A percentile compares a stretch with the other conserved stretches of the same genome.
Conservation (phyloP, 495 filamentous ascomycete genomes). For the Neurospora tetraspora region DNA sequence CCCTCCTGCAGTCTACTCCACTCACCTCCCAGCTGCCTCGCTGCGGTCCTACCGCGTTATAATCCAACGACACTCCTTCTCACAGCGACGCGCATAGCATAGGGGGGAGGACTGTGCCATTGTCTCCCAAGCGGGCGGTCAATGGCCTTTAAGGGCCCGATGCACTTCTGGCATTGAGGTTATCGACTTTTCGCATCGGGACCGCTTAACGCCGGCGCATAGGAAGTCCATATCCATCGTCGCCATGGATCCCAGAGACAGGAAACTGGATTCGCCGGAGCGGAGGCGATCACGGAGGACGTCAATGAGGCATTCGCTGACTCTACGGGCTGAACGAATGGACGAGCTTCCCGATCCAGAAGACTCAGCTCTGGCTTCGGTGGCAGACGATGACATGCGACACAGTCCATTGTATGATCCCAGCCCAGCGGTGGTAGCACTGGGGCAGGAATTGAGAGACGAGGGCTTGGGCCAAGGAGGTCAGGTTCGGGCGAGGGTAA, state of each 20-base stretch:
- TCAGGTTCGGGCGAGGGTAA: not conserved
- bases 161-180: not conserved
- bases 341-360: not conserved
- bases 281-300: conserved; percentile 14
- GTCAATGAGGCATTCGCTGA: conserved; percentile 26
- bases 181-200: not conserved
- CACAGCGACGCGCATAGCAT: not conserved
- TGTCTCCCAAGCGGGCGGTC: conserved; percentile 1
- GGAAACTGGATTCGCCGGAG: conserved; percentile 15
- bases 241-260: conserved; percentile 26
- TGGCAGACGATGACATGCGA: not conserved
- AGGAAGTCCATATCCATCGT: not conserved
- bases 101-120: not conserved
- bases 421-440: not conserved
- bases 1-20: not conserved
- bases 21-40: not conserved
- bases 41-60: not conserved
- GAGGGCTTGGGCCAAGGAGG: not conserved
- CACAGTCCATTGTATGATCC: not conserved
- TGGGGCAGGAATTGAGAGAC: not conserved
- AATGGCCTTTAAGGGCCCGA: not conserved
- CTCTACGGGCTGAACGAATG: not conserved
- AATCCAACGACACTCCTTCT: not conserved
- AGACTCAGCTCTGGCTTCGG: not conserved
- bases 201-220: not conserved